Evolutionary conservation across 2,329 filamentous ascomycete species (phyloP).

Genomic region (Fusarium torulosum): DNA sequence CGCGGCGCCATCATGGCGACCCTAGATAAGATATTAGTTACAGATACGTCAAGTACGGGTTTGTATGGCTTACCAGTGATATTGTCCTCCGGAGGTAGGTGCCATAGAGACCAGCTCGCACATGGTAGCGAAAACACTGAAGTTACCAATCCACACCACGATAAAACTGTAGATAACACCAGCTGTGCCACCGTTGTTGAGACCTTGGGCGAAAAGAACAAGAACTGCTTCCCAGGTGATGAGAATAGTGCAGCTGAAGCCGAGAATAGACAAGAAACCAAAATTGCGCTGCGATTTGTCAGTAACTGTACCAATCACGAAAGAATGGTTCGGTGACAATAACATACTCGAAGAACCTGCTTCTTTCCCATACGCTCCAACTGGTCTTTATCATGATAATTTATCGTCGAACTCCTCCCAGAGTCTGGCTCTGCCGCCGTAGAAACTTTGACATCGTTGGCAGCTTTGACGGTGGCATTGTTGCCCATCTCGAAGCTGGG

Average conservation of each 20-base stretch:
- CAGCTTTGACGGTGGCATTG: constrained; percentile 28
- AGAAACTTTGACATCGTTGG: constrained; percentile 16
- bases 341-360: constrained; percentile 38
- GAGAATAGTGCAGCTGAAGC: constrained; percentile 65
- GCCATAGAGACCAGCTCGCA: constrained; percentile 61
- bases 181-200: constrained; percentile 65
- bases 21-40: constrained; percentile 32
- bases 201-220: constrained; percentile 51
- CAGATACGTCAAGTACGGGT: accelerated
- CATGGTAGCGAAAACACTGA: constrained; percentile 57
- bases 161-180: constrained; percentile 67
- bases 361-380: constrained; percentile 49
- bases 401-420: constrained; percentile 15
- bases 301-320: not conserved
- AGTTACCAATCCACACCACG: constrained; percentile 60
- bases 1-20: constrained; percentile 65
- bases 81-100: constrained; percentile 68
- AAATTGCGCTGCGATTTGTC: constrained; percentile 58
- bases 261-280: constrained; percentile 62
- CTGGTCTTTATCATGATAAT: constrained; percentile 45
- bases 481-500: constrained; percentile 46
- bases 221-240: constrained; percentile 65
- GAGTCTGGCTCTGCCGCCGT: constrained; percentile 39
- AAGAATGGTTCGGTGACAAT: not conserved
- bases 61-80: constrained; percentile 58